A percentile compares a stretch with the other conserved stretches of the same genome.
These are phyloP conservation scores for Pythium coloratum DNA, from an alignment of 352 stramenopile genomes.

Conservation along the genomic window DNA sequence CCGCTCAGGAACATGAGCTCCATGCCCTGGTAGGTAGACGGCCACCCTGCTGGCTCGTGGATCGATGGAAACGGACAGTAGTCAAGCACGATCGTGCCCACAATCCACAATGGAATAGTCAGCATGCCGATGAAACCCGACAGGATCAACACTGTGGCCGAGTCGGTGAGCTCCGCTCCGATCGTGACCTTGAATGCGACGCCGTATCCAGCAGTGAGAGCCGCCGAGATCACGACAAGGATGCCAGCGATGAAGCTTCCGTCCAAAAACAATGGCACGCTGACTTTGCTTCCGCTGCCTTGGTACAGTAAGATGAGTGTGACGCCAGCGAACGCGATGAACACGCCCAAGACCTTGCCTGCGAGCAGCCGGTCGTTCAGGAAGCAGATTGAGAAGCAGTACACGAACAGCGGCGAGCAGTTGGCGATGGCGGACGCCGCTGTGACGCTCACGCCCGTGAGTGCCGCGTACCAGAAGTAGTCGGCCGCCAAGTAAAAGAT, in stretches of 20 bases:
- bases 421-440: conserved; percentile 52
- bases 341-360: conserved; percentile 39
- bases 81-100: conserved; percentile 37
- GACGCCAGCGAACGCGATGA: conserved; percentile 42
- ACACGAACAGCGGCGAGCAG: conserved; percentile 55
- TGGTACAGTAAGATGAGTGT: conserved; percentile 42
- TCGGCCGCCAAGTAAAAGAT: conserved; percentile 45
- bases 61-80: conserved; percentile 36
- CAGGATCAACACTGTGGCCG: conserved; percentile 42
- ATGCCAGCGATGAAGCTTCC: conserved; percentile 36
- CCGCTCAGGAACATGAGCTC: conserved; percentile 37
- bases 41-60: conserved; percentile 44
- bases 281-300: conserved; percentile 19
- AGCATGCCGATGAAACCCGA: conserved; percentile 42
- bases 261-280: conserved; percentile 19
- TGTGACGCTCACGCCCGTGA: conserved; percentile 41
- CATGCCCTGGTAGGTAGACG: conserved; percentile 30
- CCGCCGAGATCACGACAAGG: conserved; percentile 42
- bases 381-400: conserved; percentile 63
- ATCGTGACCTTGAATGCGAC: conserved; percentile 37
- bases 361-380: conserved; percentile 36
- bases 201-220: conserved; percentile 46
- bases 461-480: conserved; percentile 58
- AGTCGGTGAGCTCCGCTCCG: conserved; percentile 43
- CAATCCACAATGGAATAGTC: conserved; percentile 41